Evolutionary conservation across 306 rosid genomes (phyloP), one percentile per base, ranked within the genome.

Genomic region (Aeschynomene evenia): DNA sequence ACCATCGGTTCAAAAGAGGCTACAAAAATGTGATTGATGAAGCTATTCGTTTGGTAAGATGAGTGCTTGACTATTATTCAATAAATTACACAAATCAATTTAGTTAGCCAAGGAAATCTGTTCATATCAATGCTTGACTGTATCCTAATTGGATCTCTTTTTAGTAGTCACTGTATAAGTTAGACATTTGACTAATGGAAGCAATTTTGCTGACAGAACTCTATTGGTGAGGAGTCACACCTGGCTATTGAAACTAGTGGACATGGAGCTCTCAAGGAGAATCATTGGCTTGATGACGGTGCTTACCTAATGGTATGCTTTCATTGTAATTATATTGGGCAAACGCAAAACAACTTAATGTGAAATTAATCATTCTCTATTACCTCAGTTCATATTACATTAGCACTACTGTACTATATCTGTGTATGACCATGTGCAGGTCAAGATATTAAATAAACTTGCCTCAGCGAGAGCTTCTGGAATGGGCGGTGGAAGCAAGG

Each of bases 201-300:
- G 57, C 22, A 18, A 39, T 58, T 24, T 42, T 81, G 71, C 66
- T 83, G 64, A 66, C 93, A 93, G 98, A 93, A 93, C 64, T 85
- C 90, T 28, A 10, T 84, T 10, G 90, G 97, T 1, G 94, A 90
- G 87, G 98, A 90, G 65, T 93, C 97, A 20, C 96, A 93, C 86
- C 74, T 93, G 78, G 97, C 98, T 65, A 90, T 93, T 80, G 98
- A 93, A 82, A 93, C 98, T 55, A 93, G 98, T 81, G 98, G 98
- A 26, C 98, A 90, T 76, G 98, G 98, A 75, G 98, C 98, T 77
- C 96, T 93, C 39, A 93, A 90, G 89, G 98, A 93, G 88, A 93
- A 93, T 73, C 87, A 83, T 74, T 93, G 98, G 98, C 97, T 93
- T 74, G 98, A 93, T 46, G 97, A 93, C 76, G 98, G 98, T 36